phyloP scores from a whole-genome alignment of 768 basidiomycete genomes.

The Collybia nuda region DNA sequence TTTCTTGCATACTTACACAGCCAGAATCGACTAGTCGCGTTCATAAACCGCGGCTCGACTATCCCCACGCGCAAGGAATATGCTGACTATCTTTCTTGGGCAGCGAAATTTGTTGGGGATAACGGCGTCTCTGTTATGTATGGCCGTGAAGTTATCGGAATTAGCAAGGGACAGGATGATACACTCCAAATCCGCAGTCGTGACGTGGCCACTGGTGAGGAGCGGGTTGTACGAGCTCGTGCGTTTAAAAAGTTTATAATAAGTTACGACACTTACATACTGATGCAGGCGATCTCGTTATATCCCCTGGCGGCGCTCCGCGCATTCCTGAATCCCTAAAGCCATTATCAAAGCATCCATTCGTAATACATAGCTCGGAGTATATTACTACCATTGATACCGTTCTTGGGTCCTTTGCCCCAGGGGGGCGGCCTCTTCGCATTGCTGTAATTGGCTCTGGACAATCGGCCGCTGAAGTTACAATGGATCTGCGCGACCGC shows the following conservation, averaged over 20 bases:
- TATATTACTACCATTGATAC: conserved; percentile 37
- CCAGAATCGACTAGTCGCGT: conserved; percentile 45
- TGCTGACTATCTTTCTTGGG: conserved; percentile 55
- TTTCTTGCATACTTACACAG: conserved; percentile 53
- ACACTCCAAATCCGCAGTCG: conserved; percentile 39
- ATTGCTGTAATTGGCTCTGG: conserved; percentile 49
- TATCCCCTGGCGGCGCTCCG: conserved; percentile 51
- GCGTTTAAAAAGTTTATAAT: conserved; percentile 13
- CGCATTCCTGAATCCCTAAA: conserved; percentile 37
- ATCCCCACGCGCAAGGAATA: conserved; percentile 54
- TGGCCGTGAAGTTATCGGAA: conserved; percentile 44
- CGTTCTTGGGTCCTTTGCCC: conserved; percentile 28
- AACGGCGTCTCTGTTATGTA: conserved; percentile 43
- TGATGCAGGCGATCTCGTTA: conserved; percentile 41
- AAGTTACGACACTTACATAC: neutral
- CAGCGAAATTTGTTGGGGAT: conserved; percentile 40
- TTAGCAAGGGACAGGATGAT: conserved; percentile 29
- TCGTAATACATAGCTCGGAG: conserved; percentile 42
- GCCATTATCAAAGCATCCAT: conserved; percentile 29
- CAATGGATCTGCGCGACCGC: conserved; percentile 41
- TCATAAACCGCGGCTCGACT: conserved; percentile 53
- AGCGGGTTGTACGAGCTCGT: conserved; percentile 36
- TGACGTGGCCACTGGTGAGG: conserved; percentile 32
- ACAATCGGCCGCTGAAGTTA: conserved; percentile 48
- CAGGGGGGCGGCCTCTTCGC: conserved; percentile 26